A percentile compares a stretch with the other conserved stretches of the same genome.
Conservation (phyloP, 164 flowering plant genomes). For the Sextonia rubra region DNA sequence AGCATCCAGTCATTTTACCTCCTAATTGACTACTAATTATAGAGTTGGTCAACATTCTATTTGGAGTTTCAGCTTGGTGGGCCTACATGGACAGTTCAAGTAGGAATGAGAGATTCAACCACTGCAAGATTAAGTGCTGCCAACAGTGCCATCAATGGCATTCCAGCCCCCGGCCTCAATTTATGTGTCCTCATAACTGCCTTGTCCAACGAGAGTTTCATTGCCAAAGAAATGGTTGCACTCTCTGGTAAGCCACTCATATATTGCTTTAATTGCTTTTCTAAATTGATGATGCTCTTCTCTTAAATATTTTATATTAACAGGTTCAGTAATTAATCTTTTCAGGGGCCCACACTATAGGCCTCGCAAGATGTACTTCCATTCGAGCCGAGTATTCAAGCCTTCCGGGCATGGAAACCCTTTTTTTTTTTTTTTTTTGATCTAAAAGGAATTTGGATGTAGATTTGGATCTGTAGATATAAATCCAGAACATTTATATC, state of each 20-base stretch:
- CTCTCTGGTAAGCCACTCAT: slow-evolving; percentile 13
- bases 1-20: too few relatives aligned
- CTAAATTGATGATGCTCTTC: neutral
- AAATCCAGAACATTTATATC: too few relatives aligned
- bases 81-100: slow-evolving; percentile 7
- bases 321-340: neutral
- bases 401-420: too few relatives aligned
- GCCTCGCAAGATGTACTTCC: slow-evolving; percentile 4
- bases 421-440: too few relatives aligned
- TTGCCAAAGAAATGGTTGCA: slow-evolving; percentile 9
- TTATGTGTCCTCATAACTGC: slow-evolving; percentile 8
- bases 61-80: slow-evolving; percentile 13
- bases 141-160: slow-evolving; percentile 6
- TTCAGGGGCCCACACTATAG: slow-evolving; percentile 9
- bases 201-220: slow-evolving; percentile 7
- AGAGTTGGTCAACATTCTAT: neutral
- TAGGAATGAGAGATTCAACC: slow-evolving; percentile 15
- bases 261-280: neutral
- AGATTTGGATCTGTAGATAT: too few relatives aligned
- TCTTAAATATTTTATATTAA: neutral
- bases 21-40: too few relatives aligned
- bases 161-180: neutral
- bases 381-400: too few relatives aligned
- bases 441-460: too few relatives aligned
- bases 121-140: slow-evolving; percentile 13